Base-by-base conservation (phyloP, 2,329 filamentous ascomycete species). In the Didymella sp. region DNA sequence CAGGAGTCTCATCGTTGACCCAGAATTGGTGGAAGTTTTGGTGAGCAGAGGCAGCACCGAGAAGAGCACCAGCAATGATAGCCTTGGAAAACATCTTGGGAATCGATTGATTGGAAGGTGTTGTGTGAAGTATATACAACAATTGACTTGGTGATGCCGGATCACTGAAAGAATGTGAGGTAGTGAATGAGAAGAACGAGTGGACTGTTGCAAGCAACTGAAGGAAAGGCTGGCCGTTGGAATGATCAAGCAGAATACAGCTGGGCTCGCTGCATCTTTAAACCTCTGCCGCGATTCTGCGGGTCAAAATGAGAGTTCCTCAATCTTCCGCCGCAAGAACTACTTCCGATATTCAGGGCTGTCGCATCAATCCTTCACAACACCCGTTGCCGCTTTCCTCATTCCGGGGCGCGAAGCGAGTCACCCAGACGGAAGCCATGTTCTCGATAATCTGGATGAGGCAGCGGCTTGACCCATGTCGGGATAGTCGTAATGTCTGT, bases 21-120 rank as follows among this genome's bases (percentile, higher is more conserved):
- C 67, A 73, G 44, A 73, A 51, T 49, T 73, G 66, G 53, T 72
- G 66, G 50, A 68, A 56, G 64, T 71, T 73, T 55, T 73, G 70
- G 50, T 73, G 71, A 45, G 71, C 71, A 43, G 71, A 69, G 50
- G 62, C 69, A 45, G 65, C 64, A 45, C 67, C 56, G 58, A 72
- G 41, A 43, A 74, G 66, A 24, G 63, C 57, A 42, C 61, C 65
- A 45, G 63, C 56, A 28, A 73, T 51, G 60, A 73, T 27, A 46
- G 67, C 56, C 47, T 72, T 69, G 64, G 66, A 67, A 61, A 72
- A 65, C 71, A 73, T 73, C n/a, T 57, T 70, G 63, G 57, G 57
- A 56, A 46, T 55, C 59, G 43, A 22, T 54, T 41, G 22, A 28
- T 22, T 46, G 17, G 45, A 46, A 45, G 33, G 17, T 43, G 31